A percentile compares a stretch with the other conserved stretches of the same genome.
Evolutionary conservation across 2,329 filamentous ascomycete species (phyloP).

Genomic region (Penicillium sp.): DNA sequence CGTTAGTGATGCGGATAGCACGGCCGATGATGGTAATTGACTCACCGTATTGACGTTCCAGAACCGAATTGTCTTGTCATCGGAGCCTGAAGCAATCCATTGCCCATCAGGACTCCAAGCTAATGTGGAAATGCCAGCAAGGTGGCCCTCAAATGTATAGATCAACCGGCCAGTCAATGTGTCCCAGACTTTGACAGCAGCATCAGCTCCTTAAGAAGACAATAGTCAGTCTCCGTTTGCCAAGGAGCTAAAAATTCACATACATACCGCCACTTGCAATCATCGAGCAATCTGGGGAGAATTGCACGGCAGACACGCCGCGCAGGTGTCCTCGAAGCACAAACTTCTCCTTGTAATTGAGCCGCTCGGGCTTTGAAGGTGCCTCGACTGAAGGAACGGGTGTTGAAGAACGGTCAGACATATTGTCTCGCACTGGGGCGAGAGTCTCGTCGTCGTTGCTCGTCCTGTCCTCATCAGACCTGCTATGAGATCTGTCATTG

Average conservation of each 20-base stretch:
- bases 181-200: conserved; percentile 90
- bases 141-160: conserved; percentile 89
- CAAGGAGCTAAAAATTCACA: background rate
- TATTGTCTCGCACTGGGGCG: conserved; percentile 23
- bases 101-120: conserved; percentile 93
- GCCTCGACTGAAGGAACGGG: conserved; percentile 49
- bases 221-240: conserved; percentile 12
- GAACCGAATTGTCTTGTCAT: conserved; percentile 93
- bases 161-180: conserved; percentile 76
- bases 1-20: background rate
- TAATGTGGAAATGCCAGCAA: conserved; percentile 89
- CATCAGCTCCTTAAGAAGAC: conserved; percentile 70
- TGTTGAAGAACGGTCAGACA: conserved; percentile 42
- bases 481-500: conserved; percentile 16
- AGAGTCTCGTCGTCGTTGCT: conserved; percentile 23
- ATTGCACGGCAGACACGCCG: conserved; percentile 82
- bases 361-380: conserved; percentile 59
- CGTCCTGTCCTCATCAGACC: conserved; percentile 32
- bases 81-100: conserved; percentile 86
- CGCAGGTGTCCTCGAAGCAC: conserved; percentile 78
- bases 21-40: background rate
- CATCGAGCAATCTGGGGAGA: conserved; percentile 88
- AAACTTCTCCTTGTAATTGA: conserved; percentile 73
- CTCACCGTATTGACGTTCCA: conserved; percentile 73
- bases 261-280: conserved; percentile 79